These are phyloP conservation scores for Nannochloropsis granulata DNA, from an alignment of 108 stramenopile genomes.

Conservation along the genomic window DNA sequence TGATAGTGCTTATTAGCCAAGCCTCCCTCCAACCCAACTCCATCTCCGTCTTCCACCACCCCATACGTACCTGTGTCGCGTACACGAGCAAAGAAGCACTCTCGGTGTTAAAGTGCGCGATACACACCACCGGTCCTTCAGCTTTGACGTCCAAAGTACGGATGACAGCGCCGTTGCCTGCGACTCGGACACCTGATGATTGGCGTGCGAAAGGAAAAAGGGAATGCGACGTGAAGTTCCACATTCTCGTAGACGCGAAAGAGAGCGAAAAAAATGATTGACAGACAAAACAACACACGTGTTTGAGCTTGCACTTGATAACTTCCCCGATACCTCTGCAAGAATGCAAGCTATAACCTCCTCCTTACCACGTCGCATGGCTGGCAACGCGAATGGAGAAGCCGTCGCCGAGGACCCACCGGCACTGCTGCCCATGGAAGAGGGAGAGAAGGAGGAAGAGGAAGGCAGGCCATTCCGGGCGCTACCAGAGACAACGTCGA, in stretches of 20 bases:
- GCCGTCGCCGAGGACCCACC: too few relatives aligned
- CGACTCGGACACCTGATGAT: neutral
- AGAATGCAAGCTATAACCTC: too few relatives aligned
- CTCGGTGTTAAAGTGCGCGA: constrained; percentile 75
- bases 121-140: constrained; percentile 70
- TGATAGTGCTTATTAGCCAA: neutral
- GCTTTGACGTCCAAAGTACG: constrained; percentile 28
- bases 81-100: constrained; percentile 59
- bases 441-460: too few relatives aligned
- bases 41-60: constrained; percentile 5
- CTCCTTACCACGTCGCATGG: too few relatives aligned
- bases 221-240: neutral
- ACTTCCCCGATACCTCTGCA: neutral
- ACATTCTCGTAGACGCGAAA: neutral
- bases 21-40: too few relatives aligned
- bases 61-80: constrained; percentile 36
- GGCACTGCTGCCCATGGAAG: too few relatives aligned
- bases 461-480: too few relatives aligned
- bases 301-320: neutral
- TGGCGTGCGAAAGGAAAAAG: too few relatives aligned
- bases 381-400: too few relatives aligned
- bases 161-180: neutral
- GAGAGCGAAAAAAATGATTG: neutral
- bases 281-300: too few relatives aligned
- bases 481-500: too few relatives aligned